A percentile compares a stretch with the other conserved stretches of the same genome.
Evolutionary conservation across 768 basidiomycete species (phyloP).

Genomic region (Russula emetica): DNA sequence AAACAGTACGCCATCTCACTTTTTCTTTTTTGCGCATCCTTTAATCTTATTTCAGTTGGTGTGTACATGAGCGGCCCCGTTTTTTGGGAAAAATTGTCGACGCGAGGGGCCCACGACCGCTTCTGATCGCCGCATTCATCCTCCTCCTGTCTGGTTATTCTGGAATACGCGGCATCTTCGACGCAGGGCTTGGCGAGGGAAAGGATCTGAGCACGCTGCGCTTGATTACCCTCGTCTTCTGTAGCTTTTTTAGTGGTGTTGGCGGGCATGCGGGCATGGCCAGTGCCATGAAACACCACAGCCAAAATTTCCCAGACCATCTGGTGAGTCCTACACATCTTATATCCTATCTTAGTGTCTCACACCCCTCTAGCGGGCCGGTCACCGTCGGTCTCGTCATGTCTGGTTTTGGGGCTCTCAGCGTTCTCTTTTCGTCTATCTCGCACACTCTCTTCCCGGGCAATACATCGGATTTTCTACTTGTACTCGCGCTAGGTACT

Average conservation of each 20-base stretch:
- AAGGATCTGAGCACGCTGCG: constrained; percentile 37
- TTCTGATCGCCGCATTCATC: constrained; percentile 54
- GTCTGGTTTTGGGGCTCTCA: constrained; percentile 52
- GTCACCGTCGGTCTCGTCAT: constrained; percentile 43
- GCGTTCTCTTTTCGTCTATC: constrained; percentile 85
- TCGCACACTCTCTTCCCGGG: constrained; percentile 70
- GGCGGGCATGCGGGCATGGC: constrained; percentile 72
- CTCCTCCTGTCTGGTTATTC: constrained; percentile 67
- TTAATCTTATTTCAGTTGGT: constrained; percentile 48
- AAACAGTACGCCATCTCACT: constrained; percentile 48
- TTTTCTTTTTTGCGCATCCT: not conserved
- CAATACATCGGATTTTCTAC: constrained; percentile 71
- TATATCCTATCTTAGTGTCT: not conserved
- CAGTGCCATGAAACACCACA: constrained; percentile 70
- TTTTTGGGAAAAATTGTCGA: constrained; percentile 80
- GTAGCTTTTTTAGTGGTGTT: constrained; percentile 67
- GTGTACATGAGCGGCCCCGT: constrained; percentile 73
- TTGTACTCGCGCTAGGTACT: constrained; percentile 73
- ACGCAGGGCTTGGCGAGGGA: constrained; percentile 40
- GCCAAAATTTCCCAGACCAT: constrained; percentile 78
- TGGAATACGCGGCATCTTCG: constrained; percentile 66
- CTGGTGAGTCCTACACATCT: constrained; percentile 43
- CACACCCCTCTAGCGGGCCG: constrained; percentile 50
- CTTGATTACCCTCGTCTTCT: constrained; percentile 53
- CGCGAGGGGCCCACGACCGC: constrained; percentile 61